Evolutionary conservation across 164 flowering plant species (phyloP).

Genomic region (Akebia trifoliata): DNA sequence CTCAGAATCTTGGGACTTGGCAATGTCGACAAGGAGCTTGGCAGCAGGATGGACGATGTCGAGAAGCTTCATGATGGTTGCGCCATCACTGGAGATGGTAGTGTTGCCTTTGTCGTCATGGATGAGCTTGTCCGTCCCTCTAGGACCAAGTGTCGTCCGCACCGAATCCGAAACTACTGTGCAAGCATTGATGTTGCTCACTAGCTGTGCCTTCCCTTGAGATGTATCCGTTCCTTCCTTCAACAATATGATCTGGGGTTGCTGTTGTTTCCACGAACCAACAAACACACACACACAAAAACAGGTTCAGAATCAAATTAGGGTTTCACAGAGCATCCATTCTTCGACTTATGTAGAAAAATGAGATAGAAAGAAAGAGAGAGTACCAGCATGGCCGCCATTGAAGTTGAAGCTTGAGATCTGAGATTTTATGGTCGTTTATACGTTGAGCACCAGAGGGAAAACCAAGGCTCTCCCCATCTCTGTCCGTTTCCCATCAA

Average conservation of each 20-base stretch:
- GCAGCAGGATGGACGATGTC: conserved; percentile 97
- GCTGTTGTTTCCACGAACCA: conserved; percentile 46
- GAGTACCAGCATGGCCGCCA: conserved; percentile 56
- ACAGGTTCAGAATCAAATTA: background rate
- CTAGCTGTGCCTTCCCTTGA: conserved; percentile 89
- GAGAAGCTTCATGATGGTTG: conserved; percentile 99
- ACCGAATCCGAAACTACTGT: conserved; percentile 76
- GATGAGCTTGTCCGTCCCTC: conserved; percentile 98
- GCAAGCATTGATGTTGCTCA: conserved; percentile 96
- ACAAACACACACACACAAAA: background rate
- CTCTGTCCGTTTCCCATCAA: no score
- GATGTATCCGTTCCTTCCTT: conserved; percentile 99
- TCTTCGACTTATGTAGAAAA: background rate
- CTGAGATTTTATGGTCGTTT: no score
- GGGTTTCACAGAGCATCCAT: background rate
- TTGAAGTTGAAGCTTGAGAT: conserved; percentile 20
- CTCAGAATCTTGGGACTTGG: conserved; percentile 99
- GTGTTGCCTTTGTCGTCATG: conserved; percentile 92
- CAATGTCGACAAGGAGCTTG: conserved; percentile 95
- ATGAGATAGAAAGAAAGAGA: background rate
- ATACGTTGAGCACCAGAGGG: no score
- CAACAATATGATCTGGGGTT: conserved; percentile 91
- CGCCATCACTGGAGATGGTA: conserved; percentile 97
- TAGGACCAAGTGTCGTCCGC: conserved; percentile 88
- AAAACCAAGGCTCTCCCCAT: no score